Evolutionary conservation across 495 filamentous ascomycete species (phyloP).

Genomic region (Penicillium simplicissimum): DNA sequence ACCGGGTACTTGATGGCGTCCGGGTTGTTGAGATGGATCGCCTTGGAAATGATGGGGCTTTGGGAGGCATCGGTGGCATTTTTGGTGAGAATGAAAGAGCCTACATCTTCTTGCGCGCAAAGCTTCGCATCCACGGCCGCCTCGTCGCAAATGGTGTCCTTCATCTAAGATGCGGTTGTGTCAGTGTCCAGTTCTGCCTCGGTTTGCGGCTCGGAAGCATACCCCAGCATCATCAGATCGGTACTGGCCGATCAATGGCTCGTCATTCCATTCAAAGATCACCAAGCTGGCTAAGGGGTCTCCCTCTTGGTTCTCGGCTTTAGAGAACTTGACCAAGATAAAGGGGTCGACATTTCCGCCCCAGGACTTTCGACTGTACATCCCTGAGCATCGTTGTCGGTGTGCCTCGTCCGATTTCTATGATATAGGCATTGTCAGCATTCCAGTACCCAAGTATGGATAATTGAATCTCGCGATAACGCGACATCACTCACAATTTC

Average conservation of each 20-base stretch:
- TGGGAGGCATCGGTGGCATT: constrained; percentile 69
- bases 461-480: not conserved
- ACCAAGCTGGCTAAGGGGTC: constrained; percentile 82
- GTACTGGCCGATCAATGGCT: constrained; percentile 67
- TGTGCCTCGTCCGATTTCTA: constrained; percentile 76
- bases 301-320: constrained; percentile 53
- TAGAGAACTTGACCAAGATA: constrained; percentile 80
- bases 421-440: not conserved
- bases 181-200: constrained; percentile 13
- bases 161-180: constrained; percentile 40
- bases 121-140: constrained; percentile 61
- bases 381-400: constrained; percentile 88
- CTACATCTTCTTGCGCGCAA: constrained; percentile 73
- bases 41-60: constrained; percentile 72
- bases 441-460: constrained; percentile 9
- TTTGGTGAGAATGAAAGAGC: constrained; percentile 78
- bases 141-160: constrained; percentile 75
- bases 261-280: constrained; percentile 92
- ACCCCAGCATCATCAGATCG: constrained; percentile 38
- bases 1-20: constrained; percentile 76
- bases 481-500: constrained; percentile 54
- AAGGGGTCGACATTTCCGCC: constrained; percentile 85
- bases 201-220: constrained; percentile 6
- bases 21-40: constrained; percentile 78
- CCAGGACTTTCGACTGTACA: constrained; percentile 93